Base-by-base conservation (phyloP, 345 rosid genomes). In the Capsella bursapastoris region DNA sequence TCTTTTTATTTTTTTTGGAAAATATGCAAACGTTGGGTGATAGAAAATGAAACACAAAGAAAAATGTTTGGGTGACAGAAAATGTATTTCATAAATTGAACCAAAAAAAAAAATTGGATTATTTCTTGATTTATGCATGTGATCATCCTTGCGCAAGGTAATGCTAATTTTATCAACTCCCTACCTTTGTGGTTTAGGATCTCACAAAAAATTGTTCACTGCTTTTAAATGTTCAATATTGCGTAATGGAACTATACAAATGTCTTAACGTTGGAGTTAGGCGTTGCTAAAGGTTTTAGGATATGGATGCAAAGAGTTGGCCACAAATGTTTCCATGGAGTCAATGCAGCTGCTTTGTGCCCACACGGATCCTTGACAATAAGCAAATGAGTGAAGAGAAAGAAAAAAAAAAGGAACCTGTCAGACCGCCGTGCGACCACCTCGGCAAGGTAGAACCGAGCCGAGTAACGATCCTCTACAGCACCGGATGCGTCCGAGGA, bases 391-490 rank as follows among this genome's bases (percentile, higher is more conserved):
- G 25, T 22, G 2, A 22, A 22, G 25, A 22, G 25, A 22, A 22
- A 22, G 1, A 22, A 22, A 22, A 5, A 32, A 32, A 37, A 28
- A 25, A 4, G 8, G 0, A 6, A 53, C 58, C 16, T 53, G 16
- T 28, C 58, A 28, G 16, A 12, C 35, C 35, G 35, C 57, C 57
- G 57, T 52, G 57, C 15, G n/a, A 52, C 57, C 34, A 37, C 57
- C 57, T 3, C 57, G 57, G 7, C 8, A 9, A 22, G 32, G 57
- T 8, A 8, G 11, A 9, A 51, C 32, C 8, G 4, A 52, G 8
- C 34, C 57, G 34, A 27, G 34, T 52, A 27, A 27, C 57, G 34
- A 52, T 52, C 57, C 57, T 52, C 34, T 25, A 52, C 57, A 52
- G 32, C 15, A 52, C 34, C 34, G 34, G 57, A 25, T 2, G n/a